Conservation (phyloP, 1,284 basidiomycete species). For the Mycena citricolor region DNA sequence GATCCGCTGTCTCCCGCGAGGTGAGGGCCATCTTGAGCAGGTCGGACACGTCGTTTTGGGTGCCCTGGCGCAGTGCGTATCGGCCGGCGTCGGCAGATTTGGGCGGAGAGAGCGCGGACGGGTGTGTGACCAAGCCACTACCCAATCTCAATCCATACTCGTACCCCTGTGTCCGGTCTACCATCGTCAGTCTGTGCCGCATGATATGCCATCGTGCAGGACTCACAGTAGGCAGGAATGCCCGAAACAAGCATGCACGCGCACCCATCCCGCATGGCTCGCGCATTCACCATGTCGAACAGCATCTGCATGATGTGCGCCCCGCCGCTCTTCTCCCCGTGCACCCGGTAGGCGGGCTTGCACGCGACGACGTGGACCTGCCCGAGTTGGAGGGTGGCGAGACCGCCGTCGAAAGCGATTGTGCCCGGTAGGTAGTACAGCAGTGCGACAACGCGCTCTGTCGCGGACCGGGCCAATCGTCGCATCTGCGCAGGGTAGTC, state of each 20-base stretch:
- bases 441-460: constrained; percentile 1
- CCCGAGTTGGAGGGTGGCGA: not conserved
- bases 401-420: constrained; percentile 6
- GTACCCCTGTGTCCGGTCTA: constrained; percentile 10
- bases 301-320: constrained; percentile 7
- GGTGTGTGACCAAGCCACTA: constrained; percentile 8
- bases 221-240: constrained; percentile 4
- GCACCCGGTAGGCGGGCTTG: constrained; percentile 2
- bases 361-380: constrained; percentile 1
- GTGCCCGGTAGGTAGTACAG: constrained; percentile 4
- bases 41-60: constrained; percentile 6
- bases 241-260: constrained; percentile 2
- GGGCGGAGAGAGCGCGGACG: not conserved
- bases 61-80: constrained; percentile 3
- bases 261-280: not conserved
- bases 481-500: constrained; percentile 2
- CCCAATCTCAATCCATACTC: constrained; percentile 10
- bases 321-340: not conserved
- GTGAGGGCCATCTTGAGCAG: constrained; percentile 4
- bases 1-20: constrained; percentile 1
- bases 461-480: not conserved
- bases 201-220: no score
- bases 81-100: not conserved
- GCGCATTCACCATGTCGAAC: constrained; percentile 6
- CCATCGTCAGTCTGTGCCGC: not conserved